Percentiles rank a stretch among this genome's conserved stretches.
Evolutionary conservation across 805 yeast species (phyloP).

Genomic region (Spathaspora hagerdaliae): DNA sequence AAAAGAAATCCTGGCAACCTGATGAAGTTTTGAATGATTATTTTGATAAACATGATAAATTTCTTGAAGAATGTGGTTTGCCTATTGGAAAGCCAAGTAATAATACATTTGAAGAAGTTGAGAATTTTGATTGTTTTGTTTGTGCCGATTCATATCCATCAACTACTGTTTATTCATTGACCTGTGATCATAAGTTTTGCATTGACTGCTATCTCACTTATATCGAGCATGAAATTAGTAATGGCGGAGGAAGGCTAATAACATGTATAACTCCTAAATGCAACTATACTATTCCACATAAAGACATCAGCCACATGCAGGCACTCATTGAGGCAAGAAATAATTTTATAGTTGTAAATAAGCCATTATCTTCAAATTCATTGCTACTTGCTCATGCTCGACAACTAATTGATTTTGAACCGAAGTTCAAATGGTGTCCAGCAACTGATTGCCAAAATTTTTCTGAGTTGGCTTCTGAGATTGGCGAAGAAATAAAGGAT

Average conservation of each 20-base stretch:
- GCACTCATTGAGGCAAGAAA: constrained; percentile 8
- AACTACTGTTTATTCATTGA: constrained; percentile 42
- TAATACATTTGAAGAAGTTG: constrained; percentile 9
- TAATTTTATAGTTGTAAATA: constrained; percentile 1
- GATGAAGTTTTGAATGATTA: constrained; percentile 35
- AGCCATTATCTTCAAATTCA: constrained; percentile 30
- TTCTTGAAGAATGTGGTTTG: constrained; percentile 28
- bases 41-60: constrained; percentile 25
- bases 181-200: constrained; percentile 75
- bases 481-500: constrained; percentile 15
- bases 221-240: constrained; percentile 39
- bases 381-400: constrained; percentile 36
- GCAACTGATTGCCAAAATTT: constrained; percentile 71
- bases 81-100: constrained; percentile 3
- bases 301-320: constrained; percentile 27
- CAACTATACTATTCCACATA: constrained; percentile 35
- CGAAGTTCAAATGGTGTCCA: constrained; percentile 73
- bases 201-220: constrained; percentile 63
- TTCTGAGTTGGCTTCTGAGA: constrained; percentile 28
- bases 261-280: constrained; percentile 67
- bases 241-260: constrained; percentile 48
- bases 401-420: constrained; percentile 46
- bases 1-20: constrained; percentile 34
- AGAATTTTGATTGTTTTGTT: constrained; percentile 51
- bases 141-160: constrained; percentile 59